Evolutionary conservation across 2,329 filamentous ascomycete genomes (phyloP), one percentile per base, ranked within the genome.

Genomic region (Ploettnerulaceae sp.): DNA sequence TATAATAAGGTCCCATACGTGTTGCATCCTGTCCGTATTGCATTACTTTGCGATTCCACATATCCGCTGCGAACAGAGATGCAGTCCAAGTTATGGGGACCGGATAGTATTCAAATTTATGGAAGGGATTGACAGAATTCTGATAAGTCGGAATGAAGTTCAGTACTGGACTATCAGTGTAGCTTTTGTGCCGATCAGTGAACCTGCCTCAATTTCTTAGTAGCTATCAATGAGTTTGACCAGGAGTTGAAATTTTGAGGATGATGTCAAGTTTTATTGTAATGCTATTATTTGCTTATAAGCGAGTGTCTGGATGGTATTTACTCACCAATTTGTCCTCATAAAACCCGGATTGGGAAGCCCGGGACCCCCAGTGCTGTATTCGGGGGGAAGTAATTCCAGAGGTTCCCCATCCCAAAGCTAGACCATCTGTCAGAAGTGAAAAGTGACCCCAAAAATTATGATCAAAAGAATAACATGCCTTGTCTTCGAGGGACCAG

Each of bases 401-500:
- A 18, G 12, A 4, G 43, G 34, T 21, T 38, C 25, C 8, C 43
- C 43, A 9, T 21, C 25, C 26, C 34, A 46, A 5, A 46, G 22
- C 40, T 44, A 18, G 14, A 8, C 7, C 4, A 3, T 11, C 7
- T 32, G 12, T 28, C 12, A 28, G 25, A 20, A 26, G 29, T 17
- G 3, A 17, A 11, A 20, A 7, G 14, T 17, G n/a, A 6, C 2
- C 11, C 9, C 40, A 31, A 15, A 6, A 4, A 11, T 8, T 7
- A 14, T 29, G 22, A 33, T 4, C 3, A 12, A 31, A 5, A 12
- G 5, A 17, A 40, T n/a, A 12, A 15, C 22, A 7, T 29, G 45
- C 36, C 28, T 45, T 35, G 24, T 40, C 22, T 31, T 44, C 41
- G 1, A 49, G 25, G 3, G 40, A 45, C 40, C 40, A 49, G 11